Base-by-base conservation (phyloP, 75 land plant species). In the Ceratopteris richardii region DNA sequence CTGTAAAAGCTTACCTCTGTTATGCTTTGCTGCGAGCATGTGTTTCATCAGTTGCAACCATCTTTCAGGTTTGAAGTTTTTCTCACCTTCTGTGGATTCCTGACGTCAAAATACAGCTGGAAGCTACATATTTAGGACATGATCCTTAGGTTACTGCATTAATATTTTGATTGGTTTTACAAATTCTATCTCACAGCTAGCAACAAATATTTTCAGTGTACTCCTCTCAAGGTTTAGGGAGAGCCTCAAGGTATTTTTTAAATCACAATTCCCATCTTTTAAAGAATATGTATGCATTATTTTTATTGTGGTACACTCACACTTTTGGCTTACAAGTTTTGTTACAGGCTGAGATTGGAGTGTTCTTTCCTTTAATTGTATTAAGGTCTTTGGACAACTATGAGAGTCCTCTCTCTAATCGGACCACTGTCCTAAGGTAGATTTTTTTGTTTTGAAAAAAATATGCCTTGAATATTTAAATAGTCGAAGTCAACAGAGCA, bases 151-250 rank as follows among this genome's bases (percentile, higher is more conserved):
- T 40, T 14, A 40, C 42, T 40, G 42, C 13, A 40, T 40, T 40
- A 40, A 14, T 10, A n/a, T 46, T 5, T 46, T 61, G 13, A 6
- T 50, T 47, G 25, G 51, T 61, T 52, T 18, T 5, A 1, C 17
- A 7, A 12, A 50, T 46, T 4, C 14, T 46, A 18, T 2, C 22
- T 55, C 60, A 60, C 82, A 90, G 96, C 64, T 73, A 70, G 80
- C 90, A 19, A 66, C 76, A 57, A 83, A 84, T 59, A 90, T 86
- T 9, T 94, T 86, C 61, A 54, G 66, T 9, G 82, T 86, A 46
- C 86, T 94, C 42, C 63, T 94, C 44, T 66, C 77, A 58, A 82
- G 96, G 12, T 94, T 94, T 58, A 81, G 98, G 56, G 98, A 94
- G 58, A 79, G 83, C 63, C 87, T 89, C 36, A 94, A 94, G 82